Conservation (phyloP, 2,329 filamentous ascomycete species). For the Sporothrix protearum region DNA sequence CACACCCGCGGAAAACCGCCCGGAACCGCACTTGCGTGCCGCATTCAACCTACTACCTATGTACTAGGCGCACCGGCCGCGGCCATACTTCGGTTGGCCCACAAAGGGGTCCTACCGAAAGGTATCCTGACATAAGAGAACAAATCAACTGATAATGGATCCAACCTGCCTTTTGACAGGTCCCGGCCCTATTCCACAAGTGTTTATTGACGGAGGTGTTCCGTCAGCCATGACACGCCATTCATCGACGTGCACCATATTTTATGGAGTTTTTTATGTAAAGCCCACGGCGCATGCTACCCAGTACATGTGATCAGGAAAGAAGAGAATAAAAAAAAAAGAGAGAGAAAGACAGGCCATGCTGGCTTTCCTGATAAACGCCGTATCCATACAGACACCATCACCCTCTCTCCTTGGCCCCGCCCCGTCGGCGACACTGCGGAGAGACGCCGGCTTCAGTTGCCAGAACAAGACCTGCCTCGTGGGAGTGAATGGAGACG, state of each 20-base stretch:
- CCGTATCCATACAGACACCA: background rate
- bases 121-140: no score
- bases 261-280: background rate
- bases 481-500: no score
- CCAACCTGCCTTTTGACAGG: no score
- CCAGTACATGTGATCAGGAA: background rate
- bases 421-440: constrained; percentile 5
- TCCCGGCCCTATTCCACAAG: background rate
- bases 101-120: no score
- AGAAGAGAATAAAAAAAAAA: background rate
- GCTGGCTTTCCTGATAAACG: no score
- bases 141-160: no score
- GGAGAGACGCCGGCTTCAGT: constrained; percentile 10
- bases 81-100: constrained; percentile 15
- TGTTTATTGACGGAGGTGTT: background rate
- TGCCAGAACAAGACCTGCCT: background rate
- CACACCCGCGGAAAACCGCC: background rate
- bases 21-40: background rate
- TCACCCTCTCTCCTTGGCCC: background rate
- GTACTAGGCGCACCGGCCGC: no score
- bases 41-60: no score
- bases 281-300: background rate
- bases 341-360: no score
- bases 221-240: background rate
- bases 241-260: background rate